These are phyloP conservation scores for Ceratobasidium sp. DNA, from an alignment of 1,284 basidiomycete genomes.

Conservation along the genomic window DNA sequence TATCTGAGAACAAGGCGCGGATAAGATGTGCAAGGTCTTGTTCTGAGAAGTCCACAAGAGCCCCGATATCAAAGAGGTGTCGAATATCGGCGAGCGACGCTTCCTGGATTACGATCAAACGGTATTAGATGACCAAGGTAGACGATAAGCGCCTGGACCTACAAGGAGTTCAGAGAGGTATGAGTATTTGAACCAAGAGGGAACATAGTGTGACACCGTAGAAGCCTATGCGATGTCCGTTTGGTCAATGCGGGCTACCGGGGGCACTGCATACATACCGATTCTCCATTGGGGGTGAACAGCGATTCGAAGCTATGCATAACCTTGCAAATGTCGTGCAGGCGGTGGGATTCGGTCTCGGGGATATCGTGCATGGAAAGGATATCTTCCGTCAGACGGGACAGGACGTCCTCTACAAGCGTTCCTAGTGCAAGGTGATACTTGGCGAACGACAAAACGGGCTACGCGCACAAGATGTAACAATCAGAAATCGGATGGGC, in stretches of 20 bases:
- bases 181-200: conserved; percentile 93
- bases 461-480: not conserved
- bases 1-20: conserved; percentile 88
- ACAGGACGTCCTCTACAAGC: conserved; percentile 74
- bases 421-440: conserved; percentile 74
- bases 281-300: conserved; percentile 68
- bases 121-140: conserved; percentile 39
- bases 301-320: conserved; percentile 78
- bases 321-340: conserved; percentile 81
- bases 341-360: conserved; percentile 81
- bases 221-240: conserved; percentile 42
- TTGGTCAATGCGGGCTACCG: not conserved
- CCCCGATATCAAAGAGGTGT: conserved; percentile 89
- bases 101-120: conserved; percentile 59
- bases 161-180: conserved; percentile 90
- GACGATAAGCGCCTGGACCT: conserved; percentile 48
- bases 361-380: conserved; percentile 86
- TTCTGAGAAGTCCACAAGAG: conserved; percentile 86
- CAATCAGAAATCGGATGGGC: not conserved
- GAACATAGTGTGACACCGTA: conserved; percentile 63
- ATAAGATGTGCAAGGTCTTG: conserved; percentile 84
- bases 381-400: conserved; percentile 73
- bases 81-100: conserved; percentile 93
- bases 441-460: conserved; percentile 35
- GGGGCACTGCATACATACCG: conserved; percentile 8